These are phyloP conservation scores for Fraxinus paxiana DNA, from an alignment of 305 asterid genomes.

Conservation along the genomic window DNA sequence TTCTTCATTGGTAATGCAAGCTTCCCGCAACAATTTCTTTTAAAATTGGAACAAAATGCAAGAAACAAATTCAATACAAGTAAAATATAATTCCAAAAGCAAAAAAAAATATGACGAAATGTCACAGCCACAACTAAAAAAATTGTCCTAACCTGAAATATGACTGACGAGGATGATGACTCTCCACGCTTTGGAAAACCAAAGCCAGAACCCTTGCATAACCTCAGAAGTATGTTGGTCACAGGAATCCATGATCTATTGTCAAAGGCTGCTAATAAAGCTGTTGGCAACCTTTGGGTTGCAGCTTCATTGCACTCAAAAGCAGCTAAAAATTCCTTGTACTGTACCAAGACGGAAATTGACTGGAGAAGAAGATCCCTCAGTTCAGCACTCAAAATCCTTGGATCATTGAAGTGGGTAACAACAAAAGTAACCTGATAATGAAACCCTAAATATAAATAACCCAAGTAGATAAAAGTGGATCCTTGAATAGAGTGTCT, in stretches of 20 bases:
- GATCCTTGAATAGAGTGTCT: background rate
- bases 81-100: constrained; percentile 15
- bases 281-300: constrained; percentile 63
- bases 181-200: constrained; percentile 75
- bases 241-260: constrained; percentile 94
- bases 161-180: constrained; percentile 71
- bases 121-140: constrained; percentile 15
- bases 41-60: constrained; percentile 7
- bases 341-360: constrained; percentile 78
- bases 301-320: constrained; percentile 90
- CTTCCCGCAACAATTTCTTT: constrained; percentile 81
- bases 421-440: constrained; percentile 77
- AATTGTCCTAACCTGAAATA: constrained; percentile 57
- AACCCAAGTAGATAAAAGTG: background rate
- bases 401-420: constrained; percentile 84
- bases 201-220: constrained; percentile 85
- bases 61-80: constrained; percentile 15
- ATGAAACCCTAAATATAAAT: constrained; percentile 7
- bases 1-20: constrained; percentile 62
- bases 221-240: constrained; percentile 71
- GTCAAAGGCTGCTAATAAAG: constrained; percentile 78
- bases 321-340: constrained; percentile 71
- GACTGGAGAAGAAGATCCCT: constrained; percentile 97
- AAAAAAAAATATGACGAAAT: background rate
- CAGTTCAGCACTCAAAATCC: constrained; percentile 84